Percentiles rank a stretch among this genome's conserved stretches.
Evolutionary conservation across 306 rosid genomes (phyloP).

Genomic region (Quercus wislizeni): DNA sequence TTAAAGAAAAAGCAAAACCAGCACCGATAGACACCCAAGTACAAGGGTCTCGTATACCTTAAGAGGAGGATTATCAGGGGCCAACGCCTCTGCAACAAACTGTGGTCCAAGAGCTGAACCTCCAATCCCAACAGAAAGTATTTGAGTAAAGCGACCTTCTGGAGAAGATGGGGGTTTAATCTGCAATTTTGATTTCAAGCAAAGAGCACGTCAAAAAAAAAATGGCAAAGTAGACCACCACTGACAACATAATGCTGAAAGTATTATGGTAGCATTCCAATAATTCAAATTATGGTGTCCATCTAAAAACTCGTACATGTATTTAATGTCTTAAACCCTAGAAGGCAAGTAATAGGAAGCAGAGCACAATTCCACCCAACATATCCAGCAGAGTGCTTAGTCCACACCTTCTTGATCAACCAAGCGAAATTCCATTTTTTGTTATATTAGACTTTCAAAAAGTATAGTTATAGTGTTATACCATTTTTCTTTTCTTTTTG

Average conservation of each 20-base stretch:
- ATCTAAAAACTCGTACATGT: neutral
- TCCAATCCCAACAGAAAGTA: constrained; percentile 93
- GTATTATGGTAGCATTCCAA: neutral
- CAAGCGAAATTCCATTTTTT: neutral
- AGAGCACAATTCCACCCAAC: neutral
- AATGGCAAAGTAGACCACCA: constrained; percentile 12
- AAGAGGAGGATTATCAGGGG: constrained; percentile 96
- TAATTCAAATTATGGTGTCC: neutral
- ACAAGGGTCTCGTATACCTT: constrained; percentile 49
- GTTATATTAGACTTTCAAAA: neutral
- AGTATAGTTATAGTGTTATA: no score
- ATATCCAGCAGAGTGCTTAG: neutral
- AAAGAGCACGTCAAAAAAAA: neutral
- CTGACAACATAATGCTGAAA: neutral
- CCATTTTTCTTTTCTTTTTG: no score
- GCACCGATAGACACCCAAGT: neutral
- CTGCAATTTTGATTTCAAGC: constrained; percentile 38
- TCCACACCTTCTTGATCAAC: neutral
- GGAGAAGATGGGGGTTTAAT: constrained; percentile 79
- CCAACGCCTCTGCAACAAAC: constrained; percentile 98
- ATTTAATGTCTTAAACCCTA: neutral
- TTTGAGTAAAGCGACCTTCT: constrained; percentile 75
- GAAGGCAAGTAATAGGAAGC: neutral
- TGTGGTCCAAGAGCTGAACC: constrained; percentile 99
- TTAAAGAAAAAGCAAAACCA: constrained; percentile 13